Percentiles rank a stretch among this genome's conserved stretches.
phyloP scores from a whole-genome alignment of 169 alveolate species.

The Neospora caninum region DNA sequence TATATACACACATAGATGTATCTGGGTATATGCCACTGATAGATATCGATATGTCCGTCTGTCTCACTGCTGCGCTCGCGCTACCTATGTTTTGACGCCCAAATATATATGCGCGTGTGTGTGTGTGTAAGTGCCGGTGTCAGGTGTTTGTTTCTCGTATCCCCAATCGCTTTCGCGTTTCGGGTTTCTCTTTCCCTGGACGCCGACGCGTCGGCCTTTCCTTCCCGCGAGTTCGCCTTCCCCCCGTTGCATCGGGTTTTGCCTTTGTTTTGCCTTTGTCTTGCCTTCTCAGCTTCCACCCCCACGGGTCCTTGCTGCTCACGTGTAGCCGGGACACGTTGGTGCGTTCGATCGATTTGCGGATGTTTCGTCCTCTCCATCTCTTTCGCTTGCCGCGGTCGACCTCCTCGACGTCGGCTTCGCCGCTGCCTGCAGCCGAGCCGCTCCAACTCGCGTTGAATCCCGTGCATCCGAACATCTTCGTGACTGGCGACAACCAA shows the following conservation, averaged over 20 bases:
- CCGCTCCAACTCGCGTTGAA: constrained; percentile 82
- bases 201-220: not conserved
- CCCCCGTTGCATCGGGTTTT: not conserved
- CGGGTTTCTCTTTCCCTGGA: not conserved
- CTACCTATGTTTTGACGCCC: not conserved
- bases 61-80: no score
- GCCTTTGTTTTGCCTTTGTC: not conserved
- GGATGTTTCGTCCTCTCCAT: constrained; percentile 15
- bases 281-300: constrained; percentile 20
- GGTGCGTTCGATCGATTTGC: constrained; percentile 69
- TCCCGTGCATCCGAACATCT: constrained; percentile 83
- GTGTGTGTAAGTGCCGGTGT: not conserved
- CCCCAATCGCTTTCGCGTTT: no score
- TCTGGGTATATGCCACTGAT: not conserved
- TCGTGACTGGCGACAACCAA: constrained; percentile 81
- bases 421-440: constrained; percentile 34
- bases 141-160: no score
- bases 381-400: constrained; percentile 4
- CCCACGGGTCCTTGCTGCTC: constrained; percentile 35
- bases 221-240: not conserved
- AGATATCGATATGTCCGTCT: no score
- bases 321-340: constrained; percentile 66
- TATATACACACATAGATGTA: not conserved
- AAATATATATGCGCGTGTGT: not conserved
- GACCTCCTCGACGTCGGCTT: not conserved